Conservation (phyloP, 2,329 filamentous ascomycete genomes). For the Ascomycota sp. region DNA sequence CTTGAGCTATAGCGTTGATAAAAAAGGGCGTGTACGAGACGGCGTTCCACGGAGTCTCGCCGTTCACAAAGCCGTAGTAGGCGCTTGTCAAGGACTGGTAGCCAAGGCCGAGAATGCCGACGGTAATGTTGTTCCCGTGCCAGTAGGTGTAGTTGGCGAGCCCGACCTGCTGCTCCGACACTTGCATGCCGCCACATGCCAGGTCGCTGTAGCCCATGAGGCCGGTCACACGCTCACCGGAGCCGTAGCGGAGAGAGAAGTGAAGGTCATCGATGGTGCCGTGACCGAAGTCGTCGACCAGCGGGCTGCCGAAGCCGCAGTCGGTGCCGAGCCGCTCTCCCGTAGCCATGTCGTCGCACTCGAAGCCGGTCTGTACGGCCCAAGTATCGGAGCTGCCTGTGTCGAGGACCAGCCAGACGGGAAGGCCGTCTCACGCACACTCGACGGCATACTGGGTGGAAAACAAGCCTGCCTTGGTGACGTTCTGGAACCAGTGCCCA, state of each 20-base stretch:
- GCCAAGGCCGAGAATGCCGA: constrained; percentile 28
- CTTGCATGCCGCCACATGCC: constrained; percentile 21
- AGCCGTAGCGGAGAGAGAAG: constrained; percentile 24
- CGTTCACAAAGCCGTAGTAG: constrained; percentile 18
- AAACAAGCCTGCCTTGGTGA: constrained; percentile 15
- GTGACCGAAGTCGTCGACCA: constrained; percentile 18
- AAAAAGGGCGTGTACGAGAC: constrained; percentile 27
- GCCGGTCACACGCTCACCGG: constrained; percentile 26
- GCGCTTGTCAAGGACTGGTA: constrained; percentile 29
- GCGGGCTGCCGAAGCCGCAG: constrained; percentile 21
- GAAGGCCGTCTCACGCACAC: constrained; percentile 17
- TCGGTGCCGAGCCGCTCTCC: constrained; percentile 9
- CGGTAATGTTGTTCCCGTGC: constrained; percentile 30
- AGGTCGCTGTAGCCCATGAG: constrained; percentile 26
- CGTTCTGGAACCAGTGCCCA: constrained; percentile 14
- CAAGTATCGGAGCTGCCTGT: constrained; percentile 33
- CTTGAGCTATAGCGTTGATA: constrained; percentile 25
- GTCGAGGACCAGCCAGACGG: constrained; percentile 24
- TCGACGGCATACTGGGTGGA: constrained; percentile 22
- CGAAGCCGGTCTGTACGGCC: constrained; percentile 19
- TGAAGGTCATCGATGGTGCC: constrained; percentile 20
- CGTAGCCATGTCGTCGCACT: constrained; percentile 17
- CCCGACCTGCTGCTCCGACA: constrained; percentile 24
- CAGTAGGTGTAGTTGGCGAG: constrained; percentile 28
- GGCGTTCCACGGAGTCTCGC: constrained; percentile 17